Conservation (phyloP, 2,329 filamentous ascomycete genomes). For the Fonsecaea erecta region DNA sequence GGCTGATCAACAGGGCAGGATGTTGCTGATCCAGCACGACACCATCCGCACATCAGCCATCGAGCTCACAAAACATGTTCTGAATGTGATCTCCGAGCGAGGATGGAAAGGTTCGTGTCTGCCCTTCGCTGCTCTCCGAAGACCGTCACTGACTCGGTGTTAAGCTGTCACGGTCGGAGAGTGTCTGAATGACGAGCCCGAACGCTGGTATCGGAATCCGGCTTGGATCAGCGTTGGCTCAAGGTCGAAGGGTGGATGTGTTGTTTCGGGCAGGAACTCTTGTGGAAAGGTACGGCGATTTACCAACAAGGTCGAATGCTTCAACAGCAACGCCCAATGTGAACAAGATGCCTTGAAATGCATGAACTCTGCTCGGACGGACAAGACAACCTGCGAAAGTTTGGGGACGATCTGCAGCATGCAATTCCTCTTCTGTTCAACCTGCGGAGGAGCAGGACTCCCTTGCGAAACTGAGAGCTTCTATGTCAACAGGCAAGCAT, state of each 20-base stretch:
- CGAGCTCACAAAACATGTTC: conserved; percentile 29
- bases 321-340: conserved; percentile 21
- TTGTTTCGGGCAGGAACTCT: conserved; percentile 16
- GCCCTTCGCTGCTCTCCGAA: conserved; percentile 24
- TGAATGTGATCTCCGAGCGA: conserved; percentile 15
- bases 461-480: conserved; percentile 17
- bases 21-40: conserved; percentile 34
- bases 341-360: conserved; percentile 12
- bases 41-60: conserved; percentile 28
- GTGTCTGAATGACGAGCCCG: conserved; percentile 47
- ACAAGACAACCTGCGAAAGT: conserved; percentile 1
- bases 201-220: conserved; percentile 48
- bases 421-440: conserved; percentile 19
- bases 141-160: conserved; percentile 36
- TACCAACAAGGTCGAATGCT: conserved; percentile 18
- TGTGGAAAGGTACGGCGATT: conserved; percentile 19
- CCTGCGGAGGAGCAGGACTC: conserved; percentile 6
- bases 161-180: conserved; percentile 50
- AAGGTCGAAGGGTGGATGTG: conserved; percentile 17
- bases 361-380: not conserved
- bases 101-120: conserved; percentile 26
- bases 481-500: conserved; percentile 7
- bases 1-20: conserved; percentile 10
- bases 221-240: conserved; percentile 21
- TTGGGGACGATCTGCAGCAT: conserved; percentile 22